phyloP scores from a whole-genome alignment of 495 filamentous ascomycete genomes.

The Penicillium coprophilum region DNA sequence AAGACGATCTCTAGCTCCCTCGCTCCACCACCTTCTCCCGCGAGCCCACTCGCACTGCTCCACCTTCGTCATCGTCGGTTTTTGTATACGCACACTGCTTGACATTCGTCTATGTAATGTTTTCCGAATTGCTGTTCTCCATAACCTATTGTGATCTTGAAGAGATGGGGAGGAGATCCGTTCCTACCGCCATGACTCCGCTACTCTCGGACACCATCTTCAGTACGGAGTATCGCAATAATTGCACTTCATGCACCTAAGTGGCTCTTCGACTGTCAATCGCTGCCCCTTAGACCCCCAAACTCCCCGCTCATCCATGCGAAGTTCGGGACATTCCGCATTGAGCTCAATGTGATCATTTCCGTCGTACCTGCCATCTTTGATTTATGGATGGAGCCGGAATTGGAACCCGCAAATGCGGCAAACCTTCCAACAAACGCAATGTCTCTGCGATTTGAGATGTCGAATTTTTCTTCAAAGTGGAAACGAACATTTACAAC shows the following conservation, averaged over 20 bases:
- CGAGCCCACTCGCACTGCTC: background rate
- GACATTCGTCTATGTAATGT: background rate
- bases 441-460: background rate
- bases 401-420: background rate
- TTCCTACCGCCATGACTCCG: too few species aligned
- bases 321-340: background rate
- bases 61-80: background rate
- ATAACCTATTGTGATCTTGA: background rate
- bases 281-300: background rate
- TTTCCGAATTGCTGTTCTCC: background rate
- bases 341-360: background rate
- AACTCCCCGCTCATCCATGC: background rate
- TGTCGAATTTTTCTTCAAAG: background rate
- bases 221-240: background rate
- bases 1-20: background rate
- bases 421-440: background rate
- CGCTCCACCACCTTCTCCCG: background rate
- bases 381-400: background rate
- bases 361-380: background rate
- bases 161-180: background rate
- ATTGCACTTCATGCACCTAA: background rate
- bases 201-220: background rate
- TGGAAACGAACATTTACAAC: background rate
- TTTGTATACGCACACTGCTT: background rate
- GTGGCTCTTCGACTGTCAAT: slow-evolving; percentile 5